A percentile compares a stretch with the other conserved stretches of the same genome.
Evolutionary conservation across 2,329 filamentous ascomycete species (phyloP).

Genomic region (Macroventuria anomochaeta): DNA sequence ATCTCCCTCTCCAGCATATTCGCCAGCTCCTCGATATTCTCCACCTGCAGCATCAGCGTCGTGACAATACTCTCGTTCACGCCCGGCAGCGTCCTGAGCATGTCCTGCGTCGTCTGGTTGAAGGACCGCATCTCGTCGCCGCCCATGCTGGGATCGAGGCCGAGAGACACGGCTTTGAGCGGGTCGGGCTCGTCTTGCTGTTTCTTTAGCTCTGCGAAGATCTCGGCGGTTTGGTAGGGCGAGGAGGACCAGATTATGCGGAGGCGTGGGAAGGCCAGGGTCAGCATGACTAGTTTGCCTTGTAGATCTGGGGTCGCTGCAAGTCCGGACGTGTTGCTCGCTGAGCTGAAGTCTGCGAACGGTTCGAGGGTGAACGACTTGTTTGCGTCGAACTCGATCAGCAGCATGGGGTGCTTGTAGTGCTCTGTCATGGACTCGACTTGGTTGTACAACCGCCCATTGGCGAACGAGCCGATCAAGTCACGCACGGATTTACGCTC

Average conservation of each 20-base stretch:
- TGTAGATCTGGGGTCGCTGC: conserved; percentile 75
- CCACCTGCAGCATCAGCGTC: conserved; percentile 73
- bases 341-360: conserved; percentile 54
- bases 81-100: conserved; percentile 84
- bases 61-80: conserved; percentile 76
- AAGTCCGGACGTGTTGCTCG: conserved; percentile 63
- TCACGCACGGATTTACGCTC: conserved; percentile 94
- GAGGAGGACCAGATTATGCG: conserved; percentile 93
- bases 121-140: conserved; percentile 70
- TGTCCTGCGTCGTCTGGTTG: conserved; percentile 86
- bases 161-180: conserved; percentile 80
- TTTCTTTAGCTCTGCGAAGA: conserved; percentile 92
- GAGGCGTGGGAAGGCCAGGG: conserved; percentile 86
- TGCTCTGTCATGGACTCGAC: conserved; percentile 93
- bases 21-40: conserved; percentile 80
- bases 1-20: conserved; percentile 82
- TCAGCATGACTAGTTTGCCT: conserved; percentile 88
- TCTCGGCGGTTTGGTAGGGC: conserved; percentile 95
- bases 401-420: conserved; percentile 86
- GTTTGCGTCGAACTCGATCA: conserved; percentile 98
- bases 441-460: conserved; percentile 90
- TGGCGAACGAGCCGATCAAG: conserved; percentile 87
- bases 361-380: conserved; percentile 90
- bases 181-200: conserved; percentile 91
- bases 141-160: conserved; percentile 68